Percentiles rank a stretch among this genome's conserved stretches.
phyloP scores from a whole-genome alignment of 176 grass and related monocot genomes.

The Coix lacrymajobi region DNA sequence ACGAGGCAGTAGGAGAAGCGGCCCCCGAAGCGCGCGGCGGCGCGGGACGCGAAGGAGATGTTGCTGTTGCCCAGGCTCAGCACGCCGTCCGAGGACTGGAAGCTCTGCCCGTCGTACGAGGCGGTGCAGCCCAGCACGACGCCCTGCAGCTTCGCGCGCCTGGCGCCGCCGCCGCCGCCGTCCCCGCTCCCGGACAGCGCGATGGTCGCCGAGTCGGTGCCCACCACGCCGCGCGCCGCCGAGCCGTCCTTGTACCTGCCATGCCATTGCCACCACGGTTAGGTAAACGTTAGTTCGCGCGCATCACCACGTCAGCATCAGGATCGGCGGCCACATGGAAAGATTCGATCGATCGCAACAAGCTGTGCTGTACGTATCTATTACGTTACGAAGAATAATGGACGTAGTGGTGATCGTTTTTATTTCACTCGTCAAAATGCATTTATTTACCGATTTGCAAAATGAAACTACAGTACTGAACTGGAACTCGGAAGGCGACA shows the following conservation, averaged over 20 bases:
- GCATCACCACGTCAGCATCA: neutral
- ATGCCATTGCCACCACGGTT: neutral
- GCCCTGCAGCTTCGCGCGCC: conserved; percentile 53
- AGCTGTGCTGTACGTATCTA: neutral
- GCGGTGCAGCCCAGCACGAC: conserved; percentile 87
- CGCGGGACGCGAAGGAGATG: conserved; percentile 75
- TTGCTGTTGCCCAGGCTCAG: conserved; percentile 84
- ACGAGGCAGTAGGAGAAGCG: conserved; percentile 99
- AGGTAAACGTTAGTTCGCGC: neutral
- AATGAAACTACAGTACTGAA: neutral
- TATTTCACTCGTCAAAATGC: neutral
- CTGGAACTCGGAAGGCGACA: neutral
- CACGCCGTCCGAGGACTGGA: conserved; percentile 74
- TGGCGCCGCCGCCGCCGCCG: neutral
- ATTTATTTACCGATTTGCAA: neutral
- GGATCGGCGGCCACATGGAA: neutral
- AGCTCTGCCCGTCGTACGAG: conserved; percentile 47
- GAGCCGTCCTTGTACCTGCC: conserved; percentile 76
- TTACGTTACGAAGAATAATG: neutral
- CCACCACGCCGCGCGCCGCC: conserved; percentile 50
- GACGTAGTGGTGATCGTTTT: neutral
- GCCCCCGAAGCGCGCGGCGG: conserved; percentile 64
- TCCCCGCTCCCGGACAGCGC: conserved; percentile 16
- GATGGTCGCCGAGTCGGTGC: conserved; percentile 72
- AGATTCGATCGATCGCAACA: conserved; percentile 3